phyloP scores from a whole-genome alignment of 2,329 filamentous ascomycete species.

The Pseudohalonectria lignicola region DNA sequence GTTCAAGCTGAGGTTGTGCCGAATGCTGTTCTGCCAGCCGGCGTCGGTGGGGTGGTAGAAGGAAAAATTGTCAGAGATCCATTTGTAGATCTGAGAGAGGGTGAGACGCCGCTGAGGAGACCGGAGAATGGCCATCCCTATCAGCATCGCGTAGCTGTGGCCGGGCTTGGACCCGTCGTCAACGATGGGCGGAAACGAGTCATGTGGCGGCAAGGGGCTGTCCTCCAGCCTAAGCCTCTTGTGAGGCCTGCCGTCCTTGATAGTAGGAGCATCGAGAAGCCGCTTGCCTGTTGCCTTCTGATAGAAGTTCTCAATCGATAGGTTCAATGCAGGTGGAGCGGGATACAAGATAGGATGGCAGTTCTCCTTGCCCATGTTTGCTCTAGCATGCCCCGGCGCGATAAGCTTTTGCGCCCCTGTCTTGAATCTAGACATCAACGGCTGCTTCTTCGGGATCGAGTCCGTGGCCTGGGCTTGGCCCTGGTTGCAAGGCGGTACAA shows the following conservation, averaged over 20 bases:
- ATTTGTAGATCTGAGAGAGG: constrained; percentile 94
- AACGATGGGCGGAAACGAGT: constrained; percentile 69
- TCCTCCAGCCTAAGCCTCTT: constrained; percentile 62
- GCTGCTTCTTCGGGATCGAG: constrained; percentile 56
- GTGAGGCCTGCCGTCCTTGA: constrained; percentile 52
- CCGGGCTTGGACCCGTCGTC: constrained; percentile 85
- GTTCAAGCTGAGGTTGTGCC: constrained; percentile 93
- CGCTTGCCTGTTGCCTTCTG: constrained; percentile 47
- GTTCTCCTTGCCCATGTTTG: constrained; percentile 48
- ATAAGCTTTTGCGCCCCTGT: constrained; percentile 41
- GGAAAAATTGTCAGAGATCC: constrained; percentile 91
- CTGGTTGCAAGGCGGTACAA: too few relatives aligned
- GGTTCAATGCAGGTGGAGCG: constrained; percentile 31
- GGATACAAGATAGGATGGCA: constrained; percentile 37
- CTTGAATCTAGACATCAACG: constrained; percentile 48
- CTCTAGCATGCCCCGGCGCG: too few relatives aligned
- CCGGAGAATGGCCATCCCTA: constrained; percentile 91
- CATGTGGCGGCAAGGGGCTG: constrained; percentile 49
- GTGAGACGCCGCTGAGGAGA: constrained; percentile 77
- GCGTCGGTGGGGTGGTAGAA: constrained; percentile 74
- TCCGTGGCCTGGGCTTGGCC: constrained; percentile 47
- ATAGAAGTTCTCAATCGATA: constrained; percentile 41
- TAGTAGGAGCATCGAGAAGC: constrained; percentile 61
- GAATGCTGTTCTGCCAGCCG: constrained; percentile 98
- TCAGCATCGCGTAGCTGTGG: constrained; percentile 89